These are phyloP conservation scores for Basidiobolus meristosporus DNA, from an alignment of 371 early-diverging fungal species.

Conservation along the genomic window DNA sequence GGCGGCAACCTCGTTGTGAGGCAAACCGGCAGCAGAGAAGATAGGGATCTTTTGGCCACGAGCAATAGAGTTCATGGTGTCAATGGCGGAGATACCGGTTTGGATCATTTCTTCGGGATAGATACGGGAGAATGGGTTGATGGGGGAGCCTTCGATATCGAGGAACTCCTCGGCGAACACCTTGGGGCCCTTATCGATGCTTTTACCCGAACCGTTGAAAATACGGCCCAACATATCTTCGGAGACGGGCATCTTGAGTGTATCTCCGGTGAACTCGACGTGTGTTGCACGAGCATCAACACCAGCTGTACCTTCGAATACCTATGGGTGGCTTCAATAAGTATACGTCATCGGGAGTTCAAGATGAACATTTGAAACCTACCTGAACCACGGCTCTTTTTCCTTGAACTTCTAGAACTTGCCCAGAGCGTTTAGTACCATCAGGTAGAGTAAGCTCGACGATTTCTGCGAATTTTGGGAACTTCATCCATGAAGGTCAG, in stretches of 20 bases:
- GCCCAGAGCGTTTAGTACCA: slow-evolving; percentile 90
- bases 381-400: slow-evolving; percentile 97
- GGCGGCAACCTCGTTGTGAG: slow-evolving; percentile 99
- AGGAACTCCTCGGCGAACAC: slow-evolving; percentile 98
- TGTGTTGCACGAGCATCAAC: slow-evolving; percentile 96
- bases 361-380: slow-evolving; percentile 5
- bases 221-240: slow-evolving; percentile 99
- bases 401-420: slow-evolving; percentile 98
- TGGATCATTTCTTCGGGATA: slow-evolving; percentile 99
- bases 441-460: slow-evolving; percentile 96
- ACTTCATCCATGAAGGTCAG: no score
- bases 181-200: slow-evolving; percentile 98
- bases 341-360: background rate
- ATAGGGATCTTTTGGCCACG: slow-evolving; percentile 99
- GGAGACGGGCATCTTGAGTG: slow-evolving; percentile 94
- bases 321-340: slow-evolving; percentile 19
- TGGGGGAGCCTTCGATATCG: slow-evolving; percentile 98
- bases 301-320: slow-evolving; percentile 99
- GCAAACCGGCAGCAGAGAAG: slow-evolving; percentile 99
- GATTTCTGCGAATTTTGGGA: slow-evolving; percentile 97
- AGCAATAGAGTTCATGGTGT: slow-evolving; percentile 99
- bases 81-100: slow-evolving; percentile 99
- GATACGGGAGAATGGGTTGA: slow-evolving; percentile 98
- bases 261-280: slow-evolving; percentile 96
- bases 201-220: slow-evolving; percentile 98